Base-by-base conservation (phyloP, 2,329 filamentous ascomycete species). In the Trematosphaeria pertusa region DNA sequence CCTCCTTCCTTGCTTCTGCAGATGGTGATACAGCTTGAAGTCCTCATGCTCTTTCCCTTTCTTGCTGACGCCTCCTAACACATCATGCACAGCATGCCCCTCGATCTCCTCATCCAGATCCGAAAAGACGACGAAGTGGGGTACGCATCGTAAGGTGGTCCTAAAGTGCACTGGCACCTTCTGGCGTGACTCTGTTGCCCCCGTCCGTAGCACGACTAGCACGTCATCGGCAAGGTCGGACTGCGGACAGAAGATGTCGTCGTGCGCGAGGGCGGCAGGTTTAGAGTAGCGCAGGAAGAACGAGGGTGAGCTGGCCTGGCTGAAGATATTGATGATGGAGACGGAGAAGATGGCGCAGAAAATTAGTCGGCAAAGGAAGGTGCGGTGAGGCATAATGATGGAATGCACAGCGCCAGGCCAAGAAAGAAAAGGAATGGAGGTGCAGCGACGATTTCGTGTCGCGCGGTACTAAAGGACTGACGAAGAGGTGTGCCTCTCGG, bases 171-270 rank as follows among this genome's bases (percentile, higher is more conserved):
- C 71, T 2, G 82, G 82, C 9, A 85, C 71, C 60, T 84, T 84
- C 38, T 81, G 76, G 35, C 74, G 73, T 14, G 81, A 76, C 64
- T 85, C 82, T 12, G 81, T 84, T 12, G 82, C 81, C 32, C 83
- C 83, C 1, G 83, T 85, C 51, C 82, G 80, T 52, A 86, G 72
- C n/a, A 84, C 72, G 4, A 85, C 76, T 19, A 84, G 74, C 10
- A 84, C 66, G 59, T 85, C 79, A 14, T 83, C 76, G 41, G 65
- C 64, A 12, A 71, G 56, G 20, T 64, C 55, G 31, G 69, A 67
- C 35, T 62, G 61, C 5, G 69, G 58, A 47, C 69, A 72, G 24
- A 61, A 57, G 39, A 67, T 38, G 30, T 48, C 39, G 22, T 60
- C 43, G 10, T 45, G 49, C 9, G 48, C 38, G 17, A 49, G 50